phyloP scores from a whole-genome alignment of 2,329 filamentous ascomycete genomes.

The Alternaria sp. region DNA sequence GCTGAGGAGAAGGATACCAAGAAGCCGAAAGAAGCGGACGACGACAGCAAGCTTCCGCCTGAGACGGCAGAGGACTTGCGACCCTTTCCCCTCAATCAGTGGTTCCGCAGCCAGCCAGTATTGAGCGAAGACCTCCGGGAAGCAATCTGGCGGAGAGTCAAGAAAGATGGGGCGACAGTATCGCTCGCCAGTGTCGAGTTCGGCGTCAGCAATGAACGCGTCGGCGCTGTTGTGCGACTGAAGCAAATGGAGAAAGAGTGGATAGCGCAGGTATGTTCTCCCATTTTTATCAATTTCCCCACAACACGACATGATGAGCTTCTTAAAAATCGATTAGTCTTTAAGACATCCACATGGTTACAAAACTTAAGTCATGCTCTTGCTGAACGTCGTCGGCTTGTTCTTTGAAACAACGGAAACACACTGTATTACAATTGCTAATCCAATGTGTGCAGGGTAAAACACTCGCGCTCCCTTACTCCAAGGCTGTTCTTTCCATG shows the following conservation, averaged over 20 bases:
- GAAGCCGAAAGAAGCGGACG: constrained; percentile 14
- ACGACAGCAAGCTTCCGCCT: constrained; percentile 34
- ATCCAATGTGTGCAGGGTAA: constrained; percentile 66
- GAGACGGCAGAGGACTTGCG: constrained; percentile 43
- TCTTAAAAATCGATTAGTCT: constrained; percentile 95
- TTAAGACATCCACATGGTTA: constrained; percentile 97
- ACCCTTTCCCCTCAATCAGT: constrained; percentile 76
- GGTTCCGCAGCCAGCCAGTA: constrained; percentile 74
- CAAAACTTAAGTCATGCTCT: constrained; percentile 72
- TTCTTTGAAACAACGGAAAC: neutral
- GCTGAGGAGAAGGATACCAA: constrained; percentile 24
- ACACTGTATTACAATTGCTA: constrained; percentile 7
- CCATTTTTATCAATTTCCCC: neutral
- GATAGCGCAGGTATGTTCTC: constrained; percentile 71
- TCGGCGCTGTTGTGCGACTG: constrained; percentile 83
- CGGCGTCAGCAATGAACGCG: constrained; percentile 79
- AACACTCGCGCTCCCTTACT: constrained; percentile 76
- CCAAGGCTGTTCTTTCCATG: constrained; percentile 78
- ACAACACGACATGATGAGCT: constrained; percentile 67
- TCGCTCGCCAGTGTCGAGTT: constrained; percentile 78
- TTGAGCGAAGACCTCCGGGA: constrained; percentile 76
- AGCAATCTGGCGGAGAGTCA: constrained; percentile 74
- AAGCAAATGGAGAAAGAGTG: constrained; percentile 85
- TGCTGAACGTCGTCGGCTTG: constrained; percentile 62
- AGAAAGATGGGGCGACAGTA: constrained; percentile 66